phyloP scores from a whole-genome alignment of 495 filamentous ascomycete species.

The Neurospora cerealis region DNA sequence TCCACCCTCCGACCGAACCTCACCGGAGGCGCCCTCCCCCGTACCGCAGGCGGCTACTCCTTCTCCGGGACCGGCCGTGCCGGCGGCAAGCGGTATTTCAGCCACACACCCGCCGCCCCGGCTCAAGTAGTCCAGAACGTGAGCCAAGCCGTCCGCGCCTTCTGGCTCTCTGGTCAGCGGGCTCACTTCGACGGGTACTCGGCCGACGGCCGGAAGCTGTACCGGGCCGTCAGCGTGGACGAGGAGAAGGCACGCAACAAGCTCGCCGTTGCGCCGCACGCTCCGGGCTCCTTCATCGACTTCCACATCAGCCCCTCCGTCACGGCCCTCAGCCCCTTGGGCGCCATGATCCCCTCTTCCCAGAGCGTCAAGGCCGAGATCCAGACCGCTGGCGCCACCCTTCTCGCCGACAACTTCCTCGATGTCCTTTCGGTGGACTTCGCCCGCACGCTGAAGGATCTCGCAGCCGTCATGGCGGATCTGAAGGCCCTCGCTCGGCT shows the following conservation, averaged over 20 bases:
- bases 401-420: slow-evolving; percentile 72
- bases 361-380: slow-evolving; percentile 20
- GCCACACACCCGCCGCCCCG: slow-evolving; percentile 71
- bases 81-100: slow-evolving; percentile 77
- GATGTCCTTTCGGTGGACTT: slow-evolving; percentile 83
- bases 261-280: slow-evolving; percentile 44
- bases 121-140: slow-evolving; percentile 94
- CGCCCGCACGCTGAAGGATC: slow-evolving; percentile 72
- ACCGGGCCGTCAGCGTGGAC: slow-evolving; percentile 55
- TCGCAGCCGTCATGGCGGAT: slow-evolving; percentile 70
- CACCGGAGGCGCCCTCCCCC: slow-evolving; percentile 75
- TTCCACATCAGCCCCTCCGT: slow-evolving; percentile 81
- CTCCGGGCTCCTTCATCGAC: slow-evolving; percentile 71
- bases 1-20: slow-evolving; percentile 85
- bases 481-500: slow-evolving; percentile 63
- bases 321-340: slow-evolving; percentile 63
- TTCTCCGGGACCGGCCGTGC: slow-evolving; percentile 57
- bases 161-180: slow-evolving; percentile 79
- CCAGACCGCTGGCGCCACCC: slow-evolving; percentile 32
- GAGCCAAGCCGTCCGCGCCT: slow-evolving; percentile 78
- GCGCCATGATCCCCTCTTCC: slow-evolving; percentile 28
- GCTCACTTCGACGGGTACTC: slow-evolving; percentile 70
- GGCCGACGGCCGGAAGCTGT: slow-evolving; percentile 64
- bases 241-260: slow-evolving; percentile 60
- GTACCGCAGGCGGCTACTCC: slow-evolving; percentile 80